These are phyloP conservation scores for Hyparrhenia diplandra DNA, from an alignment of 176 grass and related monocot species.

Conservation along the genomic window DNA sequence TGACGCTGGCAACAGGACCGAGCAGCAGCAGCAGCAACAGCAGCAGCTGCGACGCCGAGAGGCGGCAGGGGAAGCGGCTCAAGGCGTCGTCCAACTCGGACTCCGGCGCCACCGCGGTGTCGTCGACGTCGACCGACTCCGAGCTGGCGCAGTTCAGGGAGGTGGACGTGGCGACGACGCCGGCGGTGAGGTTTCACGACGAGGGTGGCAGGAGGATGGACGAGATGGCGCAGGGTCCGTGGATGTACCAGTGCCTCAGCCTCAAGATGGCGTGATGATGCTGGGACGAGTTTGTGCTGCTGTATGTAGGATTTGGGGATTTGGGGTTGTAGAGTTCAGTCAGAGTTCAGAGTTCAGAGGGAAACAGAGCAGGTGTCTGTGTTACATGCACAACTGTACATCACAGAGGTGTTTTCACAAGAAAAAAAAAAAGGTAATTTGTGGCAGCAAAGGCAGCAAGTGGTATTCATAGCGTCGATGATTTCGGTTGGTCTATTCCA, in stretches of 20 bases:
- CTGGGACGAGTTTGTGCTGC: too few relatives aligned
- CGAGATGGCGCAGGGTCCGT: conserved; percentile 4
- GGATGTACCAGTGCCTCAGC: not conserved
- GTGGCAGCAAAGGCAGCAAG: not conserved
- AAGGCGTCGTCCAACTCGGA: conserved; percentile 41
- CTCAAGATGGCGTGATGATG: too few relatives aligned
- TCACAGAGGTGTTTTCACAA: conserved; percentile 17
- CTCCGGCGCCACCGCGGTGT: conserved; percentile 17
- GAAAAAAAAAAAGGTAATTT: not conserved
- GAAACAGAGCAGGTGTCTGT: not conserved
- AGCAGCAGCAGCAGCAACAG: not conserved
- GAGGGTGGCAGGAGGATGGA: not conserved
- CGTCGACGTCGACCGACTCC: conserved; percentile 43
- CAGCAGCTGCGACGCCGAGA: not conserved
- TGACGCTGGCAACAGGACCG: conserved; percentile 58
- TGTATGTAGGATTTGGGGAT: too few relatives aligned
- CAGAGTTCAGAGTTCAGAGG: too few relatives aligned
- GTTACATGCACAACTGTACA: conserved; percentile 15
- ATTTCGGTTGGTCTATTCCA: too few relatives aligned
- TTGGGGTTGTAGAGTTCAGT: conserved; percentile 21
- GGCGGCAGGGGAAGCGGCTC: conserved; percentile 25
- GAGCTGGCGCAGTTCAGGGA: conserved; percentile 21
- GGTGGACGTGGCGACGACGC: not conserved
- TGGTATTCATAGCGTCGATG: too few relatives aligned
- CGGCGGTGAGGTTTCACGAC: conserved; percentile 9